Evolutionary conservation across 371 early-diverging fungal species (phyloP), one percentile per base, ranked within the genome.

Genomic region (Mortierella sp.): DNA sequence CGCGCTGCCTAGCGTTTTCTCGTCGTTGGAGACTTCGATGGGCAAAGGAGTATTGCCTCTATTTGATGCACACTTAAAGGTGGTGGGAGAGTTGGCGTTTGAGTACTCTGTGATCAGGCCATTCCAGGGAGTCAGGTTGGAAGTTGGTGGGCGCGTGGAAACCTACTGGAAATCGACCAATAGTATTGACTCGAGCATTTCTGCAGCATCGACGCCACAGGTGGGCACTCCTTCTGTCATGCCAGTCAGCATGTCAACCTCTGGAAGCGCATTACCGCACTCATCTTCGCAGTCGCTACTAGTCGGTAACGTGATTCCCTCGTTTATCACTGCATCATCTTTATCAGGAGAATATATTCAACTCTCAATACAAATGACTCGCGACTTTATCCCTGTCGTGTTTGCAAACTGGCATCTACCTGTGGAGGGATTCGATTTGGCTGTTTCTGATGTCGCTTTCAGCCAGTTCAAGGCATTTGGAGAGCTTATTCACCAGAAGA

Each of bases 161-260:
- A 98, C 98, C 0, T 98, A 98, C 66, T 98, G 98, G 98, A 97
- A 97, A 84, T 93, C 97, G 4, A 95, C 96, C 1, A 92, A 91
- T 60, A 87, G 89, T 17, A 75, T 89, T 12, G 81, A 85, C 45
- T 85, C 84, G 32, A 61, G 84, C 26, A 69, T 43, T 40, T 64
- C 75, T 34, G 45, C 79, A 22, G 43, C 71, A 31, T 58, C 64
- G 31, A 42, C 68, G 61, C 61, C 62, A 59, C 40, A 64, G 43
- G 31, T 67, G 51, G 51, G 57, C 31, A 62, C 79, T 59, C 53
- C 68, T 40, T 59, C 78, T 1, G 31, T 75, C 1, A 51, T 64
- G 37, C 68, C 76, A 15, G 49, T 75, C 23, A 75, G 61, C 55
- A 65, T 66, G 0, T 76, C 74, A 58, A 68, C 61, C 29, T 71